Evolutionary conservation across 805 yeast genomes (phyloP).

Genomic region (Isabelozyma gotoi): DNA sequence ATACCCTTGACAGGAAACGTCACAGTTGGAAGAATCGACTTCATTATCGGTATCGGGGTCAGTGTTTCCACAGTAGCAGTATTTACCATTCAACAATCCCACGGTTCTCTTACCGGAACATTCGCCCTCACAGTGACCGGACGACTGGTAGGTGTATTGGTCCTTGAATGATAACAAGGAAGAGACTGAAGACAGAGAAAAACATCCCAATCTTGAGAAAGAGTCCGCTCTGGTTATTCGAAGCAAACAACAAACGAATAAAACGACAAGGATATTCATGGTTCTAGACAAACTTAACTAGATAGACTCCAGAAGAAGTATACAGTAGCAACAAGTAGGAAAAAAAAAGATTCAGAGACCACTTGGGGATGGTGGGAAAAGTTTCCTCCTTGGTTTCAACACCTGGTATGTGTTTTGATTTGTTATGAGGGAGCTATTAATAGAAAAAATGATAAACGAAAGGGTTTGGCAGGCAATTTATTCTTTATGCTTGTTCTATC

Average conservation of each 20-base stretch:
- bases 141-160: constrained; percentile 56
- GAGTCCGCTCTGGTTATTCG: neutral
- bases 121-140: constrained; percentile 50
- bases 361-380: no score
- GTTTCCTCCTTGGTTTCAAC: no score
- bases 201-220: constrained; percentile 23
- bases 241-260: neutral
- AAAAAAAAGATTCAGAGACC: no score
- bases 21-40: constrained; percentile 27
- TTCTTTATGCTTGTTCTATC: no score
- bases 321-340: no score
- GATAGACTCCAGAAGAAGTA: no score
- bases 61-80: constrained; percentile 41
- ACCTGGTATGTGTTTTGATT: neutral
- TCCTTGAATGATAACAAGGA: constrained; percentile 42
- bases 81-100: constrained; percentile 34
- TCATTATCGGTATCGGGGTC: constrained; percentile 26
- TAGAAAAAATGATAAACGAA: no score
- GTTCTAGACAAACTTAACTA: no score
- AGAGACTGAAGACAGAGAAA: constrained; percentile 24
- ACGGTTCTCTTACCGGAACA: constrained; percentile 47
- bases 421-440: neutral
- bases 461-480: no score
- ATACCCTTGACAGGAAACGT: constrained; percentile 36
- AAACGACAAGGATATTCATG: neutral